A percentile compares a stretch with the other conserved stretches of the same genome.
Evolutionary conservation across 805 yeast genomes (phyloP).

Genomic region (Suhomyces kilbournensis): DNA sequence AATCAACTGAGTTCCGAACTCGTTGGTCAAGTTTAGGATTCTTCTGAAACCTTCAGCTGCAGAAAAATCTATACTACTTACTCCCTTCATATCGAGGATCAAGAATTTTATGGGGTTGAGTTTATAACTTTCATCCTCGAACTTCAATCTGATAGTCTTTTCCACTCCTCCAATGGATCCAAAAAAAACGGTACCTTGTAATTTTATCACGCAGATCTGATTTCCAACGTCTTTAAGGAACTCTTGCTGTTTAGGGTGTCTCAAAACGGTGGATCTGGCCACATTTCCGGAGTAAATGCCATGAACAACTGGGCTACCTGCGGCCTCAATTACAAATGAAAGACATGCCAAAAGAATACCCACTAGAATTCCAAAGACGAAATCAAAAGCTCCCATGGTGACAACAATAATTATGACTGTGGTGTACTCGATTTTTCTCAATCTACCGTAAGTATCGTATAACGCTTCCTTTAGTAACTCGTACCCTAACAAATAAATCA

Average conservation of each 20-base stretch:
- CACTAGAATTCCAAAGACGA: constrained; percentile 85
- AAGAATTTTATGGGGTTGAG: constrained; percentile 71
- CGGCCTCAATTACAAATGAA: constrained; percentile 92
- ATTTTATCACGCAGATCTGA: constrained; percentile 82
- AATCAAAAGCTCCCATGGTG: constrained; percentile 94
- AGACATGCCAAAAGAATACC: constrained; percentile 91
- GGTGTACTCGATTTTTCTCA: constrained; percentile 72
- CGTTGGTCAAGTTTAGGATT: constrained; percentile 71
- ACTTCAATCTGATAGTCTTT: constrained; percentile 59
- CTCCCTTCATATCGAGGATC: constrained; percentile 81
- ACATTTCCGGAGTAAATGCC: constrained; percentile 83
- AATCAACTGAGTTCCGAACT: constrained; percentile 66
- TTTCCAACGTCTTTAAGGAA: constrained; percentile 83
- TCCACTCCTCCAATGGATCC: constrained; percentile 96
- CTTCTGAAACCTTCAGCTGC: constrained; percentile 95
- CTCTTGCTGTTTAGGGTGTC: constrained; percentile 86
- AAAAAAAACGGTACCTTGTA: constrained; percentile 87
- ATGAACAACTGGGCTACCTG: constrained; percentile 74
- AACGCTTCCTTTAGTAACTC: constrained; percentile 85
- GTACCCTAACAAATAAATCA: constrained; percentile 86
- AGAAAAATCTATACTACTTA: constrained; percentile 80
- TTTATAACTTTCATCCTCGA: constrained; percentile 52
- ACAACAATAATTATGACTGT: constrained; percentile 86
- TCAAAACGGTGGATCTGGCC: constrained; percentile 86
- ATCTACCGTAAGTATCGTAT: constrained; percentile 76